Base-by-base conservation (phyloP, 257 asterid species). In the Anisodus acutangulus region DNA sequence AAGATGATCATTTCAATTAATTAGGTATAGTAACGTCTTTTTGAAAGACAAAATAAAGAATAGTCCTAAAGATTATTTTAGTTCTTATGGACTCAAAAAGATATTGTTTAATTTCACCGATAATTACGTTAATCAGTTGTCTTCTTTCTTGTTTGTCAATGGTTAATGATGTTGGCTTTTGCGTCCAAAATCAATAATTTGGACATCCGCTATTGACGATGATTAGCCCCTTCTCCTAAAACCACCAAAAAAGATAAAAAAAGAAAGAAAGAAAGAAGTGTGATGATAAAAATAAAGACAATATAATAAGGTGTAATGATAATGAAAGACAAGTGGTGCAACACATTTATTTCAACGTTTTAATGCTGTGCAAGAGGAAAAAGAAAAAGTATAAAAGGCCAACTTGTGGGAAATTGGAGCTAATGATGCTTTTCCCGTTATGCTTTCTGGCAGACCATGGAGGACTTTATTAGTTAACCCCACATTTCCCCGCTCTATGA, bases 401-500 rank as follows among this genome's bases (percentile, higher is more conserved):
- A 35, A 37, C 37, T 37, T 39, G 69, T 80, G 59, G 71, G 71
- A 68, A 37, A 26, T 83, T 83, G 81, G 22, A 74, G 81, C 81
- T 74, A 74, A 22, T 74, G 41, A 49, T 74, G 81, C 62, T 10
- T 74, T 72, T 68, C 3, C 53, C 39, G 17, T 72, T 45, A 74
- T 74, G 60, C 19, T 74, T 74, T 47, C 4, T 49, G 62, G 81
- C 19, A 58, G 8, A 58, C 4, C 3, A 58, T 53, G 22, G 81
- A 88, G 63, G 84, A 84, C 78, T 83, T 81, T 6, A 13, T 10
- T 22, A 22, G 89, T 86, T 91, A 87, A 87, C 62, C 74, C 86
- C 53, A 82, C 85, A 83, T 85, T 83, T 19, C 37, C 39, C 59
- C 87, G 9, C 19, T 70, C 83, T 68, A 6, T 41, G 31, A 71